Base-by-base conservation (phyloP, 805 yeast species). In the Grigorovia transvaalensis region DNA sequence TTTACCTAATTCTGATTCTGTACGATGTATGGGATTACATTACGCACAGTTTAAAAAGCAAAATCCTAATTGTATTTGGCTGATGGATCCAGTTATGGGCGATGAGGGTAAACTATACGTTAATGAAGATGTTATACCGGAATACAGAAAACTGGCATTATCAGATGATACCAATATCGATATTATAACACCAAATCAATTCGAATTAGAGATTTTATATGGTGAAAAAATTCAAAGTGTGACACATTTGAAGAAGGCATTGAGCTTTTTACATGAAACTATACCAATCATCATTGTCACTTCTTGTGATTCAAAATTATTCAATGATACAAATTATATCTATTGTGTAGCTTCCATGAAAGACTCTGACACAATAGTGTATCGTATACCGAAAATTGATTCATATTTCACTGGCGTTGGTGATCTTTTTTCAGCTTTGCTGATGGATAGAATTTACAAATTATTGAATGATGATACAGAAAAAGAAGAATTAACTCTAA, bases 381-480 rank as follows among this genome's bases (percentile, higher is more conserved):
- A 54, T 59, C 74, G 74, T 56, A 74, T 85, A 13, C 84, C 86
- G 1, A 71, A 74, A 40, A 77, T 88, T 44, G 80, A 83, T 51
- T 82, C 91, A 5, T 88, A 91, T 65, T 91, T 90, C 69, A 88
- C 96, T 0, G 98, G 98, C 1, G 96, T 93, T 0, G 98, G 98
- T 7, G 98, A 90, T 61, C 68, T 90, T 44, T 90, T 91, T 59
- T 83, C 96, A 0, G 91, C 96, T 0, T 66, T 90, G 43, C 65
- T 89, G 35, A 59, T 87, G 6, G 95, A 85, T 65, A 76, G 86
- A 57, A 70, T 82, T 30, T 71, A 67, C 57, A 64, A 64, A 44
- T 56, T 57, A n/a, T 45, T 57, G n/a, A 29, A 40, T 44, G 46
- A 29, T 12, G 20, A 45, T n/a, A 45, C 42, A 38, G 38, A 8